Evolutionary conservation across 129 eudicot species (phyloP).

Genomic region (Deinandra increscens): DNA sequence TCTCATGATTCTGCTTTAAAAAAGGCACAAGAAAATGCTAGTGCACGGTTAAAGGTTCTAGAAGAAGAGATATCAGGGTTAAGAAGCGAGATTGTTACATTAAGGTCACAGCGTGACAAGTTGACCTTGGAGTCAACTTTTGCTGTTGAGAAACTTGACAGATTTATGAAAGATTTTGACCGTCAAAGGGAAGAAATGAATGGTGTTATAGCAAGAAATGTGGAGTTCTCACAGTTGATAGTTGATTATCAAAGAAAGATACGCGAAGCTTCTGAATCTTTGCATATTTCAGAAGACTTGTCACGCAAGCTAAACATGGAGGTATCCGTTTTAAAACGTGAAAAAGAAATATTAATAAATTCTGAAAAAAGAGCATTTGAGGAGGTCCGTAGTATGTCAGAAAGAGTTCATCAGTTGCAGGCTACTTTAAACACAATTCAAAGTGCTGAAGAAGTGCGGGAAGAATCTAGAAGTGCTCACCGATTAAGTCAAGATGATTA

Average conservation of each 20-base stretch:
- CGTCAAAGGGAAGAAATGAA: constrained; percentile 73
- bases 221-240: constrained; percentile 79
- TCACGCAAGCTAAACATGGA: constrained; percentile 86
- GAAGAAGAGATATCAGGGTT: constrained; percentile 65
- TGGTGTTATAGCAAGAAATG: constrained; percentile 64
- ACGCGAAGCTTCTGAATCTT: constrained; percentile 72
- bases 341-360: constrained; percentile 64
- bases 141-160: constrained; percentile 69
- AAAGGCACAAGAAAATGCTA: constrained; percentile 56
- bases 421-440: constrained; percentile 78
- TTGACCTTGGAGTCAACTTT: constrained; percentile 60
- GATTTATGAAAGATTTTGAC: constrained; percentile 73
- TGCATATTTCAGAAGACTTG: constrained; percentile 63
- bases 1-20: constrained; percentile 52
- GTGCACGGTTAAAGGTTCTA: constrained; percentile 51
- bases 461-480: constrained; percentile 78
- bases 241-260: constrained; percentile 79
- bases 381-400: constrained; percentile 77
- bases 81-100: constrained; percentile 56
- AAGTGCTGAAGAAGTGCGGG: constrained; percentile 74
- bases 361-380: constrained; percentile 90
- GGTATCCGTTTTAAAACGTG: constrained; percentile 74
- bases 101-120: constrained; percentile 76
- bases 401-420: constrained; percentile 83
- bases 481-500: constrained; percentile 71